Evolutionary conservation across 345 rosid species (phyloP).

Genomic region (Erucastrum elatum): DNA sequence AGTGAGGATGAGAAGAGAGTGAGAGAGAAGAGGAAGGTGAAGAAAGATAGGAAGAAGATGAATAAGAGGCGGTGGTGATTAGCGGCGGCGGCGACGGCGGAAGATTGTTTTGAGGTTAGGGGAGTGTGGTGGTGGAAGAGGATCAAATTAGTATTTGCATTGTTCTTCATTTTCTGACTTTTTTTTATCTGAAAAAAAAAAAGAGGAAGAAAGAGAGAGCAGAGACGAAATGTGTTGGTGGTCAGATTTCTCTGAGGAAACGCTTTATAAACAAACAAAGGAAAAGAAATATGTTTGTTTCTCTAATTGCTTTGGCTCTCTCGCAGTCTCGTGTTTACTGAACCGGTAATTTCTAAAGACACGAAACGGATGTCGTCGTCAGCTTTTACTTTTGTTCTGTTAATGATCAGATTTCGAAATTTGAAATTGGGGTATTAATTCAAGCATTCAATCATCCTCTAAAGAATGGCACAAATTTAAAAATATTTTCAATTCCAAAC

Average conservation of each 20-base stretch:
- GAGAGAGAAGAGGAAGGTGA: constrained; percentile 68
- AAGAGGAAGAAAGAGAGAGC: background rate
- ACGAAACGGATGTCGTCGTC: constrained; percentile 27
- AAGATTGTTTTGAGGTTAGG: constrained; percentile 47
- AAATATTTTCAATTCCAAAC: background rate
- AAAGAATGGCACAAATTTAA: background rate
- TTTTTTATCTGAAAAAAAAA: background rate
- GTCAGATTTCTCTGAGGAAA: background rate
- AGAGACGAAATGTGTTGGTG: constrained; percentile 8
- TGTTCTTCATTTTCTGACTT: constrained; percentile 51
- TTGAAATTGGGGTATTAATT: background rate
- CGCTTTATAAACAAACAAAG: constrained; percentile 7
- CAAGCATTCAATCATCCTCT: background rate
- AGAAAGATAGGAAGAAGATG: constrained; percentile 60
- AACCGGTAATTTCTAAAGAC: constrained; percentile 13
- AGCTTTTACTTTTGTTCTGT: constrained; percentile 4
- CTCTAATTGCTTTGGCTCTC: background rate
- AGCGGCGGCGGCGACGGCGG: constrained; percentile 38
- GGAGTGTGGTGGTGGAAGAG: constrained; percentile 83
- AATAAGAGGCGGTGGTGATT: constrained; percentile 56
- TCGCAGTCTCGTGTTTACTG: background rate
- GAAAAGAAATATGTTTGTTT: background rate
- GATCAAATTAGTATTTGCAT: constrained; percentile 64
- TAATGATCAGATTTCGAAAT: background rate
- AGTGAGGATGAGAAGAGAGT: constrained; percentile 54